Conservation (phyloP, 2,329 filamentous ascomycete species). For the Aspergillus fijiensis region DNA sequence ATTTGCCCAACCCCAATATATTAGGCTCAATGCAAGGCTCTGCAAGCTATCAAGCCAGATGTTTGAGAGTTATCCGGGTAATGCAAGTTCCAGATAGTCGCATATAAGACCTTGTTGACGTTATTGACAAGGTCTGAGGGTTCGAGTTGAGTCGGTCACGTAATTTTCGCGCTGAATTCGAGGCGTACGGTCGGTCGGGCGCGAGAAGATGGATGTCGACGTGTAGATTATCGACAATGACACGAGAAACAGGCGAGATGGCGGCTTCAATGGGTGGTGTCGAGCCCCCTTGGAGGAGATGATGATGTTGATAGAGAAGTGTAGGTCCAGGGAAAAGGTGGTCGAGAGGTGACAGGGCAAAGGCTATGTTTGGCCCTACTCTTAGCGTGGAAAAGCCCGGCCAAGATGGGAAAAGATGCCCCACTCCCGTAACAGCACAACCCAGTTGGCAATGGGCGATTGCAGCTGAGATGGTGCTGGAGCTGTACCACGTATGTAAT, state of each 20-base stretch:
- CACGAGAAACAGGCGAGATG: slow-evolving; percentile 19
- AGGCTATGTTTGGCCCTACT: slow-evolving; percentile 44
- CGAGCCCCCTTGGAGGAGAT: slow-evolving; percentile 12
- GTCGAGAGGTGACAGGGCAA: slow-evolving; percentile 37
- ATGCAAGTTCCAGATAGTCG: slow-evolving; percentile 18
- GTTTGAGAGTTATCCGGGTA: slow-evolving; percentile 20
- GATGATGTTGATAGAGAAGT: slow-evolving; percentile 19
- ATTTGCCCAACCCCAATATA: slow-evolving; percentile 26
- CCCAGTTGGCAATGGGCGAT: slow-evolving; percentile 24
- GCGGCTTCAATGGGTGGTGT: slow-evolving; percentile 10
- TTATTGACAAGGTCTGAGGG: slow-evolving; percentile 27
- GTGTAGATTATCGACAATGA: slow-evolving; percentile 14
- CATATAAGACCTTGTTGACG: slow-evolving; percentile 34
- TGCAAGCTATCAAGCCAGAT: slow-evolving; percentile 16
- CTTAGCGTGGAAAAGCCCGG: slow-evolving; percentile 40
- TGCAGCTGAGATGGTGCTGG: slow-evolving; percentile 16
- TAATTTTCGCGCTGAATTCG: slow-evolving; percentile 16
- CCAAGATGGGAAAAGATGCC: slow-evolving; percentile 33
- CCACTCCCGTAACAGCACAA: slow-evolving; percentile 31
- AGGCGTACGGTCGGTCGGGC: not conserved
- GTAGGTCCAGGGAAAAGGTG: slow-evolving; percentile 23
- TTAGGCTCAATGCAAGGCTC: slow-evolving; percentile 22
- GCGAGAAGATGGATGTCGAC: not conserved
- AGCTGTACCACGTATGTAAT: slow-evolving; percentile 8
- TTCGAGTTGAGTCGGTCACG: slow-evolving; percentile 20